Evolutionary conservation across 1,139 yeast species (phyloP).

Genomic region (Hansenula sp.): DNA sequence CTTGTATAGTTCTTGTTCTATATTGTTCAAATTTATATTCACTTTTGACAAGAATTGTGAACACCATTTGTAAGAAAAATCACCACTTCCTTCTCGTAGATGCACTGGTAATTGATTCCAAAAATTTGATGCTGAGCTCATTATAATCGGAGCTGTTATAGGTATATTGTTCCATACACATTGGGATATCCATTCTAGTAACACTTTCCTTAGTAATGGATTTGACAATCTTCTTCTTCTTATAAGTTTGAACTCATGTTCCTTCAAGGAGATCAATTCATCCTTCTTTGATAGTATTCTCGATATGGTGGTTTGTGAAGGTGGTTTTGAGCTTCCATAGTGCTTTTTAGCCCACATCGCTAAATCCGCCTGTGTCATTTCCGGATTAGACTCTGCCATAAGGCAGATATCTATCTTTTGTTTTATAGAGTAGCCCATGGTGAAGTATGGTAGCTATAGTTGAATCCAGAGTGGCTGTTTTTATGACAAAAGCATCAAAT

Average conservation of each 20-base stretch:
- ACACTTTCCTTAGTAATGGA: conserved; percentile 49
- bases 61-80: conserved; percentile 65
- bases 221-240: conserved; percentile 54
- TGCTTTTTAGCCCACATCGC: conserved; percentile 61
- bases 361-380: conserved; percentile 64
- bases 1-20: conserved; percentile 39
- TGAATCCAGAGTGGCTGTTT: no score
- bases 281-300: conserved; percentile 55
- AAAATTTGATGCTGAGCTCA: conserved; percentile 58
- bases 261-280: conserved; percentile 54
- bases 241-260: conserved; percentile 49
- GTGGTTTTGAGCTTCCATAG: conserved; percentile 47
- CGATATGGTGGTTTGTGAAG: conserved; percentile 67
- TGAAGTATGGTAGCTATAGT: no score
- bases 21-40: conserved; percentile 46
- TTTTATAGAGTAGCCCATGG: conserved; percentile 56
- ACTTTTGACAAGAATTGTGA: conserved; percentile 51
- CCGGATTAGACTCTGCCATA: conserved; percentile 61
- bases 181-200: conserved; percentile 67
- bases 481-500: no score
- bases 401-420: conserved; percentile 66
- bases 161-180: conserved; percentile 66
- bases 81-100: conserved; percentile 58
- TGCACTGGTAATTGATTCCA: conserved; percentile 56
- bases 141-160: conserved; percentile 57